Base-by-base conservation (phyloP, 2,329 filamentous ascomycete genomes). In the Lachnellula cervina region DNA sequence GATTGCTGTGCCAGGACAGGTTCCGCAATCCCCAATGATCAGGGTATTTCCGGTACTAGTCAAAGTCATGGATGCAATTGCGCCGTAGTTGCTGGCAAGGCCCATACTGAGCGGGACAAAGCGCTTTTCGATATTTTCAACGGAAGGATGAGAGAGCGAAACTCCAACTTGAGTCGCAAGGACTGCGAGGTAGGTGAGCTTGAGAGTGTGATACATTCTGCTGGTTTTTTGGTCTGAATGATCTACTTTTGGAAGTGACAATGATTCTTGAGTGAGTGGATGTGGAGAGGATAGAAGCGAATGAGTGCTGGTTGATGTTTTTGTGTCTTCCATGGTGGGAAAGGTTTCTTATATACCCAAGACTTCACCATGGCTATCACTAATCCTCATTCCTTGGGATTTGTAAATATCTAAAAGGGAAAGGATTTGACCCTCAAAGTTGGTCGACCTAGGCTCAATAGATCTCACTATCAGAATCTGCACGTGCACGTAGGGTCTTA, bases 1-100 rank as follows among this genome's bases (percentile, higher is more conserved):
- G 32, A 58, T 55, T 25, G 56, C n/a, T 17, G 56, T 58, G 14
- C 56, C 56, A 34, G 56, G 52, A 17, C 51, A 58, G 19, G 56
- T 58, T 40, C 56, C 56, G 32, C 52, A 55, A 48, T 55, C 32
- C 16, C 52, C 56, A 21, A 42, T 55, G 42, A 58, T 49, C 16
- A 51, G 9, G 25, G 56, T 58, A 19, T 46, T 43, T 17, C 56
- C 56, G 17, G 52, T 51, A 9, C 34, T 51, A 11, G 56, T 58
- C 6, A 58, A 32, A n/a, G 48, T 52, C 28, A 17, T 47, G 25
- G 32, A n/a, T 13, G 47, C 56, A 44, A 58, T 54, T 38, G 56
- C 56, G 25, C 52, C 56, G 16, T 34, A 58, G 38, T 19, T 42
- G 11, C 16, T 35, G 4, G 56, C 56, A 7, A 38, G 37, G 32